phyloP scores from a whole-genome alignment of 768 basidiomycete species.

The Mycena epipterygia region DNA sequence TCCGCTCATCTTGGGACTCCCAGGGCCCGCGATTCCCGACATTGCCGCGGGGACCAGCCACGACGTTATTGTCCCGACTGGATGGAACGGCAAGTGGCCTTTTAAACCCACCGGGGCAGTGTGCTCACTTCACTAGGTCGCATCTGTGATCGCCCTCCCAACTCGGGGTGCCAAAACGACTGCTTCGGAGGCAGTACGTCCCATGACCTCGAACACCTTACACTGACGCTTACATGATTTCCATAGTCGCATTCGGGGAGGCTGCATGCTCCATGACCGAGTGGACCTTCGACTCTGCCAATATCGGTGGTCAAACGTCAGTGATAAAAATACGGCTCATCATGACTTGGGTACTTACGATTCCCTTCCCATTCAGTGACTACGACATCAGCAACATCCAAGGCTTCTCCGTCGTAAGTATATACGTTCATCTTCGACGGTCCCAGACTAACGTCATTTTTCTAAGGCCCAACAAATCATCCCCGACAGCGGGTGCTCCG shows the following conservation, averaged over 20 bases:
- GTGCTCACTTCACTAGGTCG: slow-evolving; percentile 2
- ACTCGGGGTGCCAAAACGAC: slow-evolving; percentile 25
- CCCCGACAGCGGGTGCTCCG: no score
- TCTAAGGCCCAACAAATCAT: slow-evolving; percentile 9
- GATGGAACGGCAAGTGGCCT: slow-evolving; percentile 15
- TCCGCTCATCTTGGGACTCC: neutral
- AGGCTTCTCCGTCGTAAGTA: slow-evolving; percentile 16
- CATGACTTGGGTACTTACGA: neutral
- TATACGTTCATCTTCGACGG: neutral
- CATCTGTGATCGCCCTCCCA: slow-evolving; percentile 26
- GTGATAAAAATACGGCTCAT: neutral
- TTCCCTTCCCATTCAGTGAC: neutral
- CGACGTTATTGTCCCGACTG: slow-evolving; percentile 2
- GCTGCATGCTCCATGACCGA: slow-evolving; percentile 22
- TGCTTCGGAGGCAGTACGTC: slow-evolving; percentile 24
- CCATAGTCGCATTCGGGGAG: slow-evolving; percentile 16
- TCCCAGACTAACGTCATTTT: no score
- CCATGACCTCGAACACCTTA: neutral
- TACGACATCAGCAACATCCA: no score
- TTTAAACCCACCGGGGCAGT: neutral
- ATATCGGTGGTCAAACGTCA: slow-evolving; percentile 1
- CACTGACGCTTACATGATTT: neutral
- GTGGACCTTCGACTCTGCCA: no score
- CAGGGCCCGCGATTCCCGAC: slow-evolving; percentile 13
- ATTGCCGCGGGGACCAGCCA: neutral